These are phyloP conservation scores for Aspergillus fijiensis DNA, from an alignment of 2,329 filamentous ascomycete species.

Conservation along the genomic window DNA sequence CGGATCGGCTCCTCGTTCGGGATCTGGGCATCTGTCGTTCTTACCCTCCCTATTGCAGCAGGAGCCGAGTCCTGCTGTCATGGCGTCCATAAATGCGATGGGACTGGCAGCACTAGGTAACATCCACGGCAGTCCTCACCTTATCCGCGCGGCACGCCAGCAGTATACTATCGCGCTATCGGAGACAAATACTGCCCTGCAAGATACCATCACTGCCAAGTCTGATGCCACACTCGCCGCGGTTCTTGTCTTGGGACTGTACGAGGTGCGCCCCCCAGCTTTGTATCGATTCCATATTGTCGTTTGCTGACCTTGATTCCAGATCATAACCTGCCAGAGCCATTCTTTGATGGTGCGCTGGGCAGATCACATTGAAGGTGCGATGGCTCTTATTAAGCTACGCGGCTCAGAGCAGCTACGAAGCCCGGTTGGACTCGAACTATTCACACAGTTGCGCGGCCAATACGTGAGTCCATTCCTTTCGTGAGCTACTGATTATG, in stretches of 20 bases:
- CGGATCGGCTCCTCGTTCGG: background rate
- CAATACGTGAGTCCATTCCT: background rate
- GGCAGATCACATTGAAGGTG: background rate
- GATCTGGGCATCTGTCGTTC: background rate
- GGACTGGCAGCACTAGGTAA: background rate
- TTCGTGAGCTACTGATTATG: background rate
- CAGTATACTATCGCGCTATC: background rate
- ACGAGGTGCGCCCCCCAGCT: background rate
- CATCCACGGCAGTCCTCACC: background rate
- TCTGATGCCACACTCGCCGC: background rate
- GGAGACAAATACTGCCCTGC: background rate
- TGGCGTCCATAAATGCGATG: background rate
- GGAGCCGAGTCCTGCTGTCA: background rate
- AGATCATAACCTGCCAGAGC: background rate
- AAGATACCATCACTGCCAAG: background rate
- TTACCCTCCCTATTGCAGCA: background rate
- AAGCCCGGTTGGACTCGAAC: background rate
- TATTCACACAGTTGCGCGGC: background rate
- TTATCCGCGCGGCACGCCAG: background rate
- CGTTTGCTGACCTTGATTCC: too few relatives aligned
- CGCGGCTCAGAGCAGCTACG: background rate
- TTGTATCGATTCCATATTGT: too few relatives aligned
- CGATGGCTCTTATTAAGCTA: background rate
- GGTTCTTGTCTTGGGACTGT: background rate
- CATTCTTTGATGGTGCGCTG: background rate